phyloP scores from a whole-genome alignment of 306 rosid species.

The Hippophae tibetana region DNA sequence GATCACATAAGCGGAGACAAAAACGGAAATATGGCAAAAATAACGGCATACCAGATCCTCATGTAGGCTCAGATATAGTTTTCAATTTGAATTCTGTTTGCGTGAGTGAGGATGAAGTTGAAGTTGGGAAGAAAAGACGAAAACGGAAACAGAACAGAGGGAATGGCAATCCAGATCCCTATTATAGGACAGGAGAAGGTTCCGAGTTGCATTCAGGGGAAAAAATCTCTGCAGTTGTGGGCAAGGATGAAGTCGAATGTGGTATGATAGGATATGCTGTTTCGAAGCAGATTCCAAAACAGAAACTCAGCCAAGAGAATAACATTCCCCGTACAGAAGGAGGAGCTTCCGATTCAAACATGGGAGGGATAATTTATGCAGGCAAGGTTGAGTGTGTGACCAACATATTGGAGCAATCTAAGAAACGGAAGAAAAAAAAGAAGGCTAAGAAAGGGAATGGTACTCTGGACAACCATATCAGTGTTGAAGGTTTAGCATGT shows the following conservation, averaged over 20 bases:
- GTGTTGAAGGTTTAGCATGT: neutral
- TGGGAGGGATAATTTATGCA: neutral
- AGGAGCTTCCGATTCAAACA: neutral
- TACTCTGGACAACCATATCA: neutral
- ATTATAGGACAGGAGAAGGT: too few relatives aligned
- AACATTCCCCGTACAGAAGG: neutral
- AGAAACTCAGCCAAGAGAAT: neutral
- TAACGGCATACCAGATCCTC: neutral
- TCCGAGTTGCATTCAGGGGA: too few relatives aligned
- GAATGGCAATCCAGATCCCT: neutral
- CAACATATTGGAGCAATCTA: neutral
- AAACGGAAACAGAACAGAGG: neutral
- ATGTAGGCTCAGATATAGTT: neutral
- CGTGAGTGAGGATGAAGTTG: too few relatives aligned
- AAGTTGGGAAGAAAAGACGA: too few relatives aligned
- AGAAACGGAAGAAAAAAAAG: neutral
- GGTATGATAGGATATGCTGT: too few relatives aligned
- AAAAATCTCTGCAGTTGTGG: too few relatives aligned
- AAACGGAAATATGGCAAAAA: neutral
- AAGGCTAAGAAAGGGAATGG: neutral
- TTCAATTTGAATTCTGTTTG: too few relatives aligned
- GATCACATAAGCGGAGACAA: neutral
- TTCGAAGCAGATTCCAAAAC: too few relatives aligned
- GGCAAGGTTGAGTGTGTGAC: neutral
- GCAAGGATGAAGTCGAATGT: too few relatives aligned